Conservation (phyloP, 2,329 filamentous ascomycete genomes). For the Xylaria hypoxylon region DNA sequence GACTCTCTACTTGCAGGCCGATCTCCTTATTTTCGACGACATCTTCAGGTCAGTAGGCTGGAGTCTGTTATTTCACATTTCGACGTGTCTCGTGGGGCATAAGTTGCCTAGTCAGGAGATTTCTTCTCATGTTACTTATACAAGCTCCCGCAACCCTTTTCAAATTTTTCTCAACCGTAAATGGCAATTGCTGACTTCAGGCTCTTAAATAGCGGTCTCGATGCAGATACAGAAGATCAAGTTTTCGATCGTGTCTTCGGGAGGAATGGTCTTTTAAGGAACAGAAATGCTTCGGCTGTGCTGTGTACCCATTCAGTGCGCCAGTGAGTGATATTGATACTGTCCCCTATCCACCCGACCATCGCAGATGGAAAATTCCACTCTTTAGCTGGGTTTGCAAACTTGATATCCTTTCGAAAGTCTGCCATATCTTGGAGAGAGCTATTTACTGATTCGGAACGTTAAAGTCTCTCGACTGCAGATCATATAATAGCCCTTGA, state of each 20-base stretch:
- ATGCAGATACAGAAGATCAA: conserved; percentile 51
- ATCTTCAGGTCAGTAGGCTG: no score
- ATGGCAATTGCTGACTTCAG: no score
- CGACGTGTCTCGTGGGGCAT: no score
- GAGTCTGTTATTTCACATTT: no score
- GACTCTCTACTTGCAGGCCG: conserved; percentile 49
- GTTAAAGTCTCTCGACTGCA: neutral
- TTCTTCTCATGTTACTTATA: no score
- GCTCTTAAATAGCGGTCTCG: no score
- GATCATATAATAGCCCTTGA: neutral
- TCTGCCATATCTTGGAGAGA: conserved; percentile 57
- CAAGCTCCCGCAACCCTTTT: no score
- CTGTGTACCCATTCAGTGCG: conserved; percentile 56
- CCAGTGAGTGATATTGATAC: conserved; percentile 61
- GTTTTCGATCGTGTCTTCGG: conserved; percentile 51
- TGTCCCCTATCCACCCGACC: conserved; percentile 44
- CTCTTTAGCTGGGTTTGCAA: no score
- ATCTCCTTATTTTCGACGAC: conserved; percentile 53
- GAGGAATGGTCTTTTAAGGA: conserved; percentile 44
- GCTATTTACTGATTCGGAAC: conserved; percentile 30
- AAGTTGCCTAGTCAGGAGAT: no score
- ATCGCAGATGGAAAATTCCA: no score
- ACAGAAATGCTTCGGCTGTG: conserved; percentile 46
- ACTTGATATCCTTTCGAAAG: no score
- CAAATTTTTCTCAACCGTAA: no score